Evolutionary conservation across 164 flowering plant genomes (phyloP).

Genomic region (Piper longum): DNA sequence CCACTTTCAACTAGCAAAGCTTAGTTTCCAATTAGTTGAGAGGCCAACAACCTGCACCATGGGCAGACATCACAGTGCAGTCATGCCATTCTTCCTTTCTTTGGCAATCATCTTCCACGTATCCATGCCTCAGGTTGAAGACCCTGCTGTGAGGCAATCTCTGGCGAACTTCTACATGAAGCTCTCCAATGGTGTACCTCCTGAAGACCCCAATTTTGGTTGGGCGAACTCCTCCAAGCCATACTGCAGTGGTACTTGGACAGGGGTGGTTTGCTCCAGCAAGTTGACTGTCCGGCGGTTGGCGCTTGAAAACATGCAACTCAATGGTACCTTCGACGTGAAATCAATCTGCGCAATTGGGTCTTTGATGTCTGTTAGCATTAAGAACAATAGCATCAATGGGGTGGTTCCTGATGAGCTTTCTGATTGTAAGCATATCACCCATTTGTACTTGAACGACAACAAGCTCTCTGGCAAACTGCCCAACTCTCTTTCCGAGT

Average conservation of each 20-base stretch:
- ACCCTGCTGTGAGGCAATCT: conserved; percentile 8
- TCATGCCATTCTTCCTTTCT: conserved; percentile 10
- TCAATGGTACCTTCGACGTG: conserved; percentile 26
- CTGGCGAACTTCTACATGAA: conserved; percentile 18
- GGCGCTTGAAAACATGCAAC: conserved; percentile 11
- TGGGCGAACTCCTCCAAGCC: conserved; percentile 36
- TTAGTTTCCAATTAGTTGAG: no score
- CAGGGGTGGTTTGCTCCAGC: conserved; percentile 19
- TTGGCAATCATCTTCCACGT: conserved; percentile 14
- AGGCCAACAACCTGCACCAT: no score
- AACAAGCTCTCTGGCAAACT: conserved; percentile 28
- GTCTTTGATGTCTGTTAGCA: conserved; percentile 22
- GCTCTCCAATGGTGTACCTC: conserved; percentile 8
- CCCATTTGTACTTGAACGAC: conserved; percentile 18
- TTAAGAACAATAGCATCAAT: conserved; percentile 21
- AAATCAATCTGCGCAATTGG: conserved; percentile 17
- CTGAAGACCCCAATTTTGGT: conserved; percentile 12
- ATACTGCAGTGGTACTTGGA: conserved; percentile 23
- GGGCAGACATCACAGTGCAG: conserved; percentile 9
- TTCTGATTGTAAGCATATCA: conserved; percentile 28
- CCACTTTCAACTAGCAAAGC: no score
- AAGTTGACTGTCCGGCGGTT: conserved; percentile 10
- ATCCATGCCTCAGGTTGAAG: conserved; percentile 13
- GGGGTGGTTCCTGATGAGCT: conserved; percentile 26
- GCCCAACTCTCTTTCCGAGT: conserved; percentile 21